Evolutionary conservation across 2,329 filamentous ascomycete genomes (phyloP), one percentile per base, ranked within the genome.

Genomic region (Ophiostoma triangulosporum): DNA sequence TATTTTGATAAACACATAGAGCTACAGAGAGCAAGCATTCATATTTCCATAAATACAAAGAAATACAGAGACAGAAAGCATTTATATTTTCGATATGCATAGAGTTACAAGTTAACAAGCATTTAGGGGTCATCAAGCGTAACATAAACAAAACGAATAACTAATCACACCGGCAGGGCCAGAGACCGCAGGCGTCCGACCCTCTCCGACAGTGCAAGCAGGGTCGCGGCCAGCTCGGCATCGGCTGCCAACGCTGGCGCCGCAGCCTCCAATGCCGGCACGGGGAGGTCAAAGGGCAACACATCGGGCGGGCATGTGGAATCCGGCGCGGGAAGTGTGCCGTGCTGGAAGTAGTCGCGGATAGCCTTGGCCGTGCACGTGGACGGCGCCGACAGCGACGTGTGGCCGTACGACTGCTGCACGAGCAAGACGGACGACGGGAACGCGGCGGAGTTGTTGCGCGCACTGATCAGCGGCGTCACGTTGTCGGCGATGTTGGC

Each of bases 321-420:
- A 6, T 35, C 54, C 0, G 50, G 35, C 11, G 12, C 6, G 0
- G 78, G 78, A 1, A 77, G 63, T 2, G 59, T 62, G 7, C 72
- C 73, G 8, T 70, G 58, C 57, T 73, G 69, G 58, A 76, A 74
- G 57, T 76, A 75, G 15, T 62, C 60, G 4, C 63, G 65, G 9
- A 76, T 64, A 17, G 68, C 57, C n/a, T 57, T 59, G 1, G 69
- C 66, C 3, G 71, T 73, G 58, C 73, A 76, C 0, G 64, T 62
- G 1, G 71, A 74, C 0, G 72, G 65, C 5, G 70, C 67, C 0
- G 73, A 64, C 4, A 73, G 61, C 14, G 68, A 70, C 64, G 70
- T 72, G 49, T 57, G 56, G 72, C 75, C 75, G 38, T 73, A 77
- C 1, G 71, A 70, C 45, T 76, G 71, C 58, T 76, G 73, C 12